Evolutionary conservation across 2,329 filamentous ascomycete species (phyloP).

Genomic region (Cryphonectria radicalis): DNA sequence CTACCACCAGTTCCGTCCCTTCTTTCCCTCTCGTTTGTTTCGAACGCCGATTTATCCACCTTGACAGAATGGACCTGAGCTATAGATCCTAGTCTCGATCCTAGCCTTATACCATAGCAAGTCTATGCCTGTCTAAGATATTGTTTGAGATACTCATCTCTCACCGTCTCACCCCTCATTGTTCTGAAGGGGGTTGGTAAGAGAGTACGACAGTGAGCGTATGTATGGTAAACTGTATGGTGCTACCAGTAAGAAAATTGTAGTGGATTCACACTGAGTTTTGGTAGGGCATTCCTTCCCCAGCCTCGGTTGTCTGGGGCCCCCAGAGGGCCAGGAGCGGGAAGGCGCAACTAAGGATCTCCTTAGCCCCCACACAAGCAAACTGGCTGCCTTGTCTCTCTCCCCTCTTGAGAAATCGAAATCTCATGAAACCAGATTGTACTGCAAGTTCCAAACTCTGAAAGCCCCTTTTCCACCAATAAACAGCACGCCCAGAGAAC

Average conservation of each 20-base stretch:
- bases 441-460: not conserved
- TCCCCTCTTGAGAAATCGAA: not conserved
- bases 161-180: too few species aligned
- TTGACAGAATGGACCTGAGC: not conserved
- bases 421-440: not conserved
- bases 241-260: not conserved
- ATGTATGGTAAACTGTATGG: not conserved
- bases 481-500: not conserved
- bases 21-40: not conserved
- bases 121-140: not conserved
- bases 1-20: too few species aligned
- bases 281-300: not conserved
- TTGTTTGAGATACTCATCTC: not conserved
- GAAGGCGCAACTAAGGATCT: not conserved
- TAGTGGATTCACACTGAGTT: not conserved
- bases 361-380: not conserved
- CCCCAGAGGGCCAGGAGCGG: not conserved
- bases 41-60: not conserved
- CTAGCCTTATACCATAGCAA: too few species aligned
- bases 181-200: too few species aligned
- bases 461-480: not conserved
- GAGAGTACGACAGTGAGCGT: not conserved
- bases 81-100: not conserved
- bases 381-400: not conserved
- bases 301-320: constrained; percentile 1